Evolutionary conservation across 2,329 filamentous ascomycete species (phyloP).

Genomic region (Aspergillus spinulosporus): DNA sequence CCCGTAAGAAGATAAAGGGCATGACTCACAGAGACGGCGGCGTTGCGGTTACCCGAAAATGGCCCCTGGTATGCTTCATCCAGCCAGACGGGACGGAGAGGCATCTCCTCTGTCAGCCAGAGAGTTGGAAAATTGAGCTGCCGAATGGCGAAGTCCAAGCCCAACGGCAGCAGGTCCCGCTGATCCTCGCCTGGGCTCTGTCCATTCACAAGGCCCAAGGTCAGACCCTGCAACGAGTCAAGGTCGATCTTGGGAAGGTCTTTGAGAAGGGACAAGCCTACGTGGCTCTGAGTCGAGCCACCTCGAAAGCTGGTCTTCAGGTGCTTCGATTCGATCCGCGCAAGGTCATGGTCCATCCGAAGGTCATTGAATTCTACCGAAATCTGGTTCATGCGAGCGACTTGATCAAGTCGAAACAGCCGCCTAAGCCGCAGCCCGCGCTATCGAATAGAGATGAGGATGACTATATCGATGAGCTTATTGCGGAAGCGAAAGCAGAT

Average conservation of each 20-base stretch:
- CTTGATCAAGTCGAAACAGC: conserved; percentile 33
- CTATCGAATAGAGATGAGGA: conserved; percentile 34
- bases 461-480: conserved; percentile 33
- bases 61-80: conserved; percentile 81
- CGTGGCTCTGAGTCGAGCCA: conserved; percentile 91
- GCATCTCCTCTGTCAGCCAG: conserved; percentile 77
- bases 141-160: conserved; percentile 93
- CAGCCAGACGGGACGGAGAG: conserved; percentile 74
- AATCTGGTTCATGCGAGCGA: conserved; percentile 74
- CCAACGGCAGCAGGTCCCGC: conserved; percentile 74
- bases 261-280: conserved; percentile 99
- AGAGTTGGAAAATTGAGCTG: conserved; percentile 96
- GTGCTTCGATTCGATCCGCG: conserved; percentile 83
- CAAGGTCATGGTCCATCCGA: conserved; percentile 92
- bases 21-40: conserved; percentile 51
- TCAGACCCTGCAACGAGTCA: conserved; percentile 89
- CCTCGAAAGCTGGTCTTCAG: conserved; percentile 80
- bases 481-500: conserved; percentile 5
- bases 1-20: conserved; percentile 59
- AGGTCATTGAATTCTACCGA: conserved; percentile 81
- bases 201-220: conserved; percentile 98
- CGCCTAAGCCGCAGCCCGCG: conserved; percentile 8
- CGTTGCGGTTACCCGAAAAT: conserved; percentile 58
- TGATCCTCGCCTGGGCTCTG: conserved; percentile 94
- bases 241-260: conserved; percentile 85